phyloP scores from a whole-genome alignment of 805 yeast genomes.

The Candida broadrunensis region DNA sequence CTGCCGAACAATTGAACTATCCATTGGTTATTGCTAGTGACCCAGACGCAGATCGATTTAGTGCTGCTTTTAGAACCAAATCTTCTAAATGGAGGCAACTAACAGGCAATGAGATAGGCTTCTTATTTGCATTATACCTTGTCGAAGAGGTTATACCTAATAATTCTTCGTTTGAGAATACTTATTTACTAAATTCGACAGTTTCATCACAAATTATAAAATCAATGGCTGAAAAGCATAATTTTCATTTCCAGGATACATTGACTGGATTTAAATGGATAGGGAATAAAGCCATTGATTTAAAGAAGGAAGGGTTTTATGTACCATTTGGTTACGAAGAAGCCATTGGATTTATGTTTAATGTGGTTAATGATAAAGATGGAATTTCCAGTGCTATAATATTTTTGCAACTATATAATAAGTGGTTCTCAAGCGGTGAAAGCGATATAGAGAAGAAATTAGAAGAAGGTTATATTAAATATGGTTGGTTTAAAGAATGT shows the following conservation, averaged over 20 bases:
- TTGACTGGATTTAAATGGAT: conserved; percentile 98
- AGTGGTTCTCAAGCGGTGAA: conserved; percentile 41
- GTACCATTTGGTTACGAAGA: conserved; percentile 95
- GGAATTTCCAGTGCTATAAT: conserved; percentile 80
- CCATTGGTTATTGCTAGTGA: conserved; percentile 80
- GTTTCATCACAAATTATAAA: conserved; percentile 84
- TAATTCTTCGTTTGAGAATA: conserved; percentile 20
- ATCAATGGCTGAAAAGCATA: conserved; percentile 60
- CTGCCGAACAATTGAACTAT: conserved; percentile 52
- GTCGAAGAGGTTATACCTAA: conserved; percentile 31
- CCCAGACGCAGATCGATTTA: conserved; percentile 96
- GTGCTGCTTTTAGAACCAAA: conserved; percentile 60
- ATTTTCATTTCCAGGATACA: conserved; percentile 72
- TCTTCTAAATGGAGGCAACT: conserved; percentile 66
- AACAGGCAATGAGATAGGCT: conserved; percentile 90
- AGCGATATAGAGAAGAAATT: conserved; percentile 48
- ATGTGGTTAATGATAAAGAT: conserved; percentile 84
- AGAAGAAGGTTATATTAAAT: conserved; percentile 54
- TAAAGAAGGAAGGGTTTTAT: conserved; percentile 56
- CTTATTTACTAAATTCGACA: conserved; percentile 77
- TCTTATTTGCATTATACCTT: conserved; percentile 69
- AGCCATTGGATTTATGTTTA: conserved; percentile 93
- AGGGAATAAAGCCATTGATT: conserved; percentile 80
- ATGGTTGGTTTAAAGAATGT: conserved; percentile 80
- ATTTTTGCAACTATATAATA: conserved; percentile 65